These are phyloP conservation scores for Cubamyces lactineus DNA, from an alignment of 768 basidiomycete species.

Conservation along the genomic window DNA sequence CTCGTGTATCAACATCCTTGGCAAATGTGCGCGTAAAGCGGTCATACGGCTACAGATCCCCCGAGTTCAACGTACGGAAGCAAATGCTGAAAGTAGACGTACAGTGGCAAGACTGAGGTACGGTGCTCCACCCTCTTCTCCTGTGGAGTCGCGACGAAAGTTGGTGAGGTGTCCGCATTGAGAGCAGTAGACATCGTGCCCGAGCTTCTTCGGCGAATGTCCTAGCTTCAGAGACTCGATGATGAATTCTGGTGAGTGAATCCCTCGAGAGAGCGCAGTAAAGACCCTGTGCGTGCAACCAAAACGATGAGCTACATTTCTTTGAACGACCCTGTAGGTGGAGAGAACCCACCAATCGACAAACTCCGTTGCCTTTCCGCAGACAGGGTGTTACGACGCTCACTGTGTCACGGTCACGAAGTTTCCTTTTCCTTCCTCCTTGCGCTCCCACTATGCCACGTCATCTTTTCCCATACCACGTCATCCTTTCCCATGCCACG, in stretches of 20 bases:
- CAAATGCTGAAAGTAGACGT: background rate
- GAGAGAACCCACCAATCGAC: conserved; percentile 20
- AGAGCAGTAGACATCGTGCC: conserved; percentile 27
- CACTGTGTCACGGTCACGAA: no score
- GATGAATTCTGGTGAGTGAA: conserved; percentile 22
- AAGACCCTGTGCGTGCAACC: conserved; percentile 6
- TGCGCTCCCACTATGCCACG: no score
- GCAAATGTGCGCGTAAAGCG: conserved; percentile 7
- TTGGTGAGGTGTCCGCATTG: conserved; percentile 18
- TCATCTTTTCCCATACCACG: no score
- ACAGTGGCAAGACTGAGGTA: conserved; percentile 13
- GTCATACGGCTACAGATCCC: conserved; percentile 5
- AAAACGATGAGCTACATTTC: background rate
- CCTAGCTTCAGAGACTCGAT: conserved; percentile 18
- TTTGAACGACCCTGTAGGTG: background rate
- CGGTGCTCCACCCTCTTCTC: conserved; percentile 11
- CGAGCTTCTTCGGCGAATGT: conserved; percentile 14
- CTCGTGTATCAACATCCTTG: background rate
- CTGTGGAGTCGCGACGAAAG: background rate
- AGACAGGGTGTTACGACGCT: no score
- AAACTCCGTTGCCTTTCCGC: conserved; percentile 25
- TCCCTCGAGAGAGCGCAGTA: conserved; percentile 20
- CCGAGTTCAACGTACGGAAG: background rate
- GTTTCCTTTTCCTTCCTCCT: no score
- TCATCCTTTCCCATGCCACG: no score